Evolutionary conservation across 1,284 basidiomycete genomes (phyloP).

Genomic region (Leccinum angustisporum): DNA sequence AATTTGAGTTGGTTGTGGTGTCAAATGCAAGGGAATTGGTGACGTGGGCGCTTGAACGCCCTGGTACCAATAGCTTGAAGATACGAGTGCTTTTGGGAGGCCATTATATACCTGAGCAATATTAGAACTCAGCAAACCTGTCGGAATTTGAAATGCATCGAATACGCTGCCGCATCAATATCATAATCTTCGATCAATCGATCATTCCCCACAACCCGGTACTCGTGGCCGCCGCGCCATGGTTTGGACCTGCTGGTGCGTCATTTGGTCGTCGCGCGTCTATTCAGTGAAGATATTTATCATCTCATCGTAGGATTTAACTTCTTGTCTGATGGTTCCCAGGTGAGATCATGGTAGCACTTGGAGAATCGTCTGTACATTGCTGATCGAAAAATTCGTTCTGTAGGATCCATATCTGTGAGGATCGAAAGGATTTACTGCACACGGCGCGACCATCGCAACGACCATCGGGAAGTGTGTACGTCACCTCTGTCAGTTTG

Average conservation of each 20-base stretch:
- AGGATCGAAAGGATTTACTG: slow-evolving; percentile 55
- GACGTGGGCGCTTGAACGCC: neutral
- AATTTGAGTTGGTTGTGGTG: neutral
- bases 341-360: slow-evolving; percentile 35
- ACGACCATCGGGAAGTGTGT: slow-evolving; percentile 91
- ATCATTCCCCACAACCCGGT: slow-evolving; percentile 42
- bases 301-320: slow-evolving; percentile 67
- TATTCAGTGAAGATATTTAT: neutral
- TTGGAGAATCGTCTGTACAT: slow-evolving; percentile 56
- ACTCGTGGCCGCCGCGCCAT: too few relatives aligned
- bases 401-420: slow-evolving; percentile 68
- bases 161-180: slow-evolving; percentile 47
- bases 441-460: slow-evolving; percentile 71
- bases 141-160: too few relatives aligned
- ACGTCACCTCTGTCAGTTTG: slow-evolving; percentile 43
- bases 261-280: slow-evolving; percentile 2
- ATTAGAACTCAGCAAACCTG: too few relatives aligned
- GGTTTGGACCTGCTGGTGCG: slow-evolving; percentile 52
- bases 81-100: too few relatives aligned
- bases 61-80: too few relatives aligned
- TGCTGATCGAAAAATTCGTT: slow-evolving; percentile 7
- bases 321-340: slow-evolving; percentile 88
- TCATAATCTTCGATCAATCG: slow-evolving; percentile 47
- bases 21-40: neutral
- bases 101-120: too few relatives aligned